Evolutionary conservation across 495 filamentous ascomycete species (phyloP).

Genomic region (Articulospora tetracladia): DNA sequence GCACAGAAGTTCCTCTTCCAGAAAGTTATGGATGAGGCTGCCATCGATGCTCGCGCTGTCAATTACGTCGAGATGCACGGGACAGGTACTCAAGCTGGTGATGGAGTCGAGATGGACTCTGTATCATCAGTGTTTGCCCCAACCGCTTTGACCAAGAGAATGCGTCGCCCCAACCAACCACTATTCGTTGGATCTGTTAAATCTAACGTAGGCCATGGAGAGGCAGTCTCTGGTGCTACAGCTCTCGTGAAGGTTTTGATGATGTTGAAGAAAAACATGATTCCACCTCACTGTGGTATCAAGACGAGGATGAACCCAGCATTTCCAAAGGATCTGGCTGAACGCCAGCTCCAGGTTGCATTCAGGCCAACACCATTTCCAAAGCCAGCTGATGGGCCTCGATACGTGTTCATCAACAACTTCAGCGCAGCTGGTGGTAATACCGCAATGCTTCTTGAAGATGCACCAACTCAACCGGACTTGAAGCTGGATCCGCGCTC

Average conservation of each 20-base stretch:
- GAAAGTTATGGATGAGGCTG: constrained; percentile 70
- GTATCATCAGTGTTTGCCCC: constrained; percentile 83
- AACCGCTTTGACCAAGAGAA: constrained; percentile 36
- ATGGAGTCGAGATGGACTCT: constrained; percentile 72
- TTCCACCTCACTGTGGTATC: constrained; percentile 84
- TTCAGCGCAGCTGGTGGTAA: constrained; percentile 68
- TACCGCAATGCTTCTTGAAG: constrained; percentile 58
- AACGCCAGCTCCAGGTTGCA: constrained; percentile 71
- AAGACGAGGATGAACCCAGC: constrained; percentile 76
- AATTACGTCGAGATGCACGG: constrained; percentile 87
- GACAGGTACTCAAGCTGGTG: constrained; percentile 79
- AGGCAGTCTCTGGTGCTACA: constrained; percentile 85
- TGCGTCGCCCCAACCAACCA: constrained; percentile 61
- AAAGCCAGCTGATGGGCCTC: constrained; percentile 51
- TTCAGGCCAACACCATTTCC: constrained; percentile 54
- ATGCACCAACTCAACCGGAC: constrained; percentile 33
- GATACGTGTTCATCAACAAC: constrained; percentile 62
- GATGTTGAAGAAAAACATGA: constrained; percentile 73
- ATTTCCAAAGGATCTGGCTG: constrained; percentile 68
- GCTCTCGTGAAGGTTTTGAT: constrained; percentile 74
- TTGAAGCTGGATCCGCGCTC: constrained; percentile 40
- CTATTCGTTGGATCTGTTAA: constrained; percentile 82
- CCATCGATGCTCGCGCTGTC: constrained; percentile 66
- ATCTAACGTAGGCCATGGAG: constrained; percentile 85
- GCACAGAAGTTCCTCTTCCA: constrained; percentile 14